Evolutionary conservation across 1,139 yeast species (phyloP).

Genomic region (Hyphopichia buzzinii): DNA sequence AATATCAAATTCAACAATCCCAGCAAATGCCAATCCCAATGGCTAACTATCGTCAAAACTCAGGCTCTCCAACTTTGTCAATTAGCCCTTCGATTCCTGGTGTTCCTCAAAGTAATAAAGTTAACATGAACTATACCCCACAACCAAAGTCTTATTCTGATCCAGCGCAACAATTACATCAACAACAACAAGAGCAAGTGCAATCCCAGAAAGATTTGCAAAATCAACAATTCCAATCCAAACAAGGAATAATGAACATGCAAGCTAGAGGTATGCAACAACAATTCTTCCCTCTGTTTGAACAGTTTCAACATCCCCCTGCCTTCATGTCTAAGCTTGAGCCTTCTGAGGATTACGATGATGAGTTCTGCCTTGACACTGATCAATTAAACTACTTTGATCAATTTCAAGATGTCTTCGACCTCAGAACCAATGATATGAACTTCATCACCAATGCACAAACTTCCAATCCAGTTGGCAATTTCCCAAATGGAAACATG

Average conservation of each 20-base stretch:
- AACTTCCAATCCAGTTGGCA: neutral
- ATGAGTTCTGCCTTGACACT: constrained; percentile 45
- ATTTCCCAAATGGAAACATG: neutral
- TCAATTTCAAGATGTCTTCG: constrained; percentile 2
- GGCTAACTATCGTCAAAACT: constrained; percentile 3
- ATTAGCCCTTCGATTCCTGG: constrained; percentile 9
- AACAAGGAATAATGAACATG: constrained; percentile 4
- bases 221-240: constrained; percentile 1
- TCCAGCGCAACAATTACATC: constrained; percentile 4
- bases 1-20: neutral
- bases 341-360: constrained; percentile 37
- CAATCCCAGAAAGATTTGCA: constrained; percentile 1
- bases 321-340: neutral
- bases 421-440: constrained; percentile 1
- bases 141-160: neutral
- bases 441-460: neutral
- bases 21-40: neutral
- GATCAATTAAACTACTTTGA: constrained; percentile 34
- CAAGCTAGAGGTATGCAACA: constrained; percentile 8
- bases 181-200: constrained; percentile 4
- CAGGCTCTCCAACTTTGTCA: constrained; percentile 12
- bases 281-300: constrained; percentile 5
- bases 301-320: constrained; percentile 5
- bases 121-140: neutral
- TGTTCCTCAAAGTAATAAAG: neutral